Evolutionary conservation across 176 grass and related monocot genomes (phyloP).

Genomic region (Rhynchospora breviuscula): DNA sequence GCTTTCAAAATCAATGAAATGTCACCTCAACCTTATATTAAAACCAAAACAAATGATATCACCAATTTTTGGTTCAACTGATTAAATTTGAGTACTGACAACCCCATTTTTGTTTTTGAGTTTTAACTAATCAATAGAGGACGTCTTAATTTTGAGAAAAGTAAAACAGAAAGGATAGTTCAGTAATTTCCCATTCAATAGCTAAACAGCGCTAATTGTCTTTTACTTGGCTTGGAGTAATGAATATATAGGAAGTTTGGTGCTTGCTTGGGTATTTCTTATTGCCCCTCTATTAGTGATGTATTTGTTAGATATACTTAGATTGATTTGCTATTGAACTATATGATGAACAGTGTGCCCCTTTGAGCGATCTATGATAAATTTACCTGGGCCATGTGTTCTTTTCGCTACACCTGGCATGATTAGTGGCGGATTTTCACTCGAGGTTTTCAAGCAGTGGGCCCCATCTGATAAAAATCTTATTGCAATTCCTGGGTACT

Average conservation of each 20-base stretch:
- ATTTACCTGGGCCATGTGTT: conserved; percentile 79
- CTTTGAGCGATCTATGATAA: conserved; percentile 79
- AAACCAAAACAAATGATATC: no score
- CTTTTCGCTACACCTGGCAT: conserved; percentile 98
- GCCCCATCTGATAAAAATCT: conserved; percentile 86
- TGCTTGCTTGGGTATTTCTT: neutral
- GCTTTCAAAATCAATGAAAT: neutral
- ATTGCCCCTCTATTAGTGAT: neutral
- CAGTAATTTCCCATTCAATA: neutral
- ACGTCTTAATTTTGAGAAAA: neutral
- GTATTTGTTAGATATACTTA: neutral
- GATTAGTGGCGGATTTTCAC: conserved; percentile 91
- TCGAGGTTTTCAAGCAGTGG: conserved; percentile 96
- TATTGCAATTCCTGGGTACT: conserved; percentile 79
- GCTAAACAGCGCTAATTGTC: neutral
- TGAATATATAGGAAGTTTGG: neutral
- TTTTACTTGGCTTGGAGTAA: neutral
- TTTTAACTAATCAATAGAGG: neutral
- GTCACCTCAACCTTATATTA: no score
- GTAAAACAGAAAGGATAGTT: neutral
- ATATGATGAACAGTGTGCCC: conserved; percentile 50
- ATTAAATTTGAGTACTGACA: neutral
- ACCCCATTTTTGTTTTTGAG: neutral
- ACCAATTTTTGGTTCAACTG: neutral
- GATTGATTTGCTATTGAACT: neutral